phyloP scores from a whole-genome alignment of 2,329 filamentous ascomycete species.

The Nectriaceae sp. region DNA sequence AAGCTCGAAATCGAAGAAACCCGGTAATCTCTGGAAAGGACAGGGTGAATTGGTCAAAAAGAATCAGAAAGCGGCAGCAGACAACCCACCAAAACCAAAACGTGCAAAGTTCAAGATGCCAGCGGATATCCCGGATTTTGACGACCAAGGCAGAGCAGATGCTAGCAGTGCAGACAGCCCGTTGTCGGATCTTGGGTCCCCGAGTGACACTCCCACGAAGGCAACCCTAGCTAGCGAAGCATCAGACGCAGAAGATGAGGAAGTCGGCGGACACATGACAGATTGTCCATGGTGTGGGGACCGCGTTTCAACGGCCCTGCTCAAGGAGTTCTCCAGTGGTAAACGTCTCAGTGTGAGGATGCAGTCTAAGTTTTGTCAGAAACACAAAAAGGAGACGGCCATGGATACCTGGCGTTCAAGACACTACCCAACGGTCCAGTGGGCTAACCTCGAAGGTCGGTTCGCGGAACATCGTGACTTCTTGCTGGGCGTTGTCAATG shows the following conservation, averaged over 20 bases:
- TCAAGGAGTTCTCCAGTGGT: constrained; percentile 54
- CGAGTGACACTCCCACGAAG: neutral
- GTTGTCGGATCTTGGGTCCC: constrained; percentile 1
- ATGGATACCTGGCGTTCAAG: constrained; percentile 47
- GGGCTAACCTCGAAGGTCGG: constrained; percentile 61
- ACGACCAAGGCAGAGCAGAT: constrained; percentile 7
- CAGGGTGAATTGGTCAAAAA: neutral
- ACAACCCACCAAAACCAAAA: neutral
- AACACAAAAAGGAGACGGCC: constrained; percentile 61
- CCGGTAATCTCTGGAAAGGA: neutral
- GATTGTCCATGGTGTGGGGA: constrained; percentile 70
- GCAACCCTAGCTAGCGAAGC: constrained; percentile 5
- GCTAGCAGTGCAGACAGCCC: constrained; percentile 1
- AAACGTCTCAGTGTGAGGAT: constrained; percentile 55
- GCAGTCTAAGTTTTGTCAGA: constrained; percentile 64
- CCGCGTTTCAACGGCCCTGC: constrained; percentile 53
- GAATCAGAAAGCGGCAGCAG: neutral
- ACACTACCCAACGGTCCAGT: constrained; percentile 73
- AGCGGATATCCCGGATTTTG: constrained; percentile 9
- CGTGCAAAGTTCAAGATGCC: constrained; percentile 14
- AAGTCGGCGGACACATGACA: constrained; percentile 20
- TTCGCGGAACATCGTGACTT: constrained; percentile 56
- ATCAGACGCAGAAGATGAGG: constrained; percentile 8
- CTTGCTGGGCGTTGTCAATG: constrained; percentile 62
- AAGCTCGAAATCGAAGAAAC: neutral